These are phyloP conservation scores for Trichoderma simmonsii DNA, from an alignment of 2,329 filamentous ascomycete genomes.

Conservation along the genomic window DNA sequence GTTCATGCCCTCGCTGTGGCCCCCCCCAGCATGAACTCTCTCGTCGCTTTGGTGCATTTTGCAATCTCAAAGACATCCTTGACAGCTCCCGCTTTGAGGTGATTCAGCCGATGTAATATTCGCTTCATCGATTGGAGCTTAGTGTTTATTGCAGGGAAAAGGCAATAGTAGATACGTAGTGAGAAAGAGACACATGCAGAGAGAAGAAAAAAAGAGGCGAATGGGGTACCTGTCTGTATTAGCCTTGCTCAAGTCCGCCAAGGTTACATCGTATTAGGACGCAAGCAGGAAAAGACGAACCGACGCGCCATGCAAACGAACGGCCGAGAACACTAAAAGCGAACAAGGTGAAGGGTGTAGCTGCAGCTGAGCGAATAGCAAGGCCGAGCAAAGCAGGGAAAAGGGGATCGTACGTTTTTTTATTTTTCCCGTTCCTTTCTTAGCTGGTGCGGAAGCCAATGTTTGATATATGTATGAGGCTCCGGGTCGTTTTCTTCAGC, in stretches of 20 bases:
- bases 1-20: not conserved
- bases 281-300: not conserved
- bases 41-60: not conserved
- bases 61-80: not conserved
- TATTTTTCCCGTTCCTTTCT: not conserved
- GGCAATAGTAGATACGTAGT: not conserved
- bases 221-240: not conserved
- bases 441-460: slow-evolving; percentile 5
- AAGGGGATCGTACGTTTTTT: slow-evolving; percentile 4
- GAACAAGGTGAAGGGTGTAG: not conserved
- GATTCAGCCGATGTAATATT: not conserved
- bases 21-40: not conserved
- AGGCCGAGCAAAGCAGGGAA: not conserved
- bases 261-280: slow-evolving; percentile 7
- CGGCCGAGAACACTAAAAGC: not conserved
- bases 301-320: slow-evolving; percentile 3
- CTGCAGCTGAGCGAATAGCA: not conserved
- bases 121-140: not conserved
- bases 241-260: not conserved
- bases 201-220: not conserved
- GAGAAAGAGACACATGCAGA: not conserved
- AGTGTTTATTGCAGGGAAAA: not conserved
- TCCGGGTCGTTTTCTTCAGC: not conserved
- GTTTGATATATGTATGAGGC: slow-evolving; percentile 15
- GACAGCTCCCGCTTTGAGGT: not conserved